Evolutionary conservation across 2,329 filamentous ascomycete genomes (phyloP).

Genomic region (Cadophora sp.): DNA sequence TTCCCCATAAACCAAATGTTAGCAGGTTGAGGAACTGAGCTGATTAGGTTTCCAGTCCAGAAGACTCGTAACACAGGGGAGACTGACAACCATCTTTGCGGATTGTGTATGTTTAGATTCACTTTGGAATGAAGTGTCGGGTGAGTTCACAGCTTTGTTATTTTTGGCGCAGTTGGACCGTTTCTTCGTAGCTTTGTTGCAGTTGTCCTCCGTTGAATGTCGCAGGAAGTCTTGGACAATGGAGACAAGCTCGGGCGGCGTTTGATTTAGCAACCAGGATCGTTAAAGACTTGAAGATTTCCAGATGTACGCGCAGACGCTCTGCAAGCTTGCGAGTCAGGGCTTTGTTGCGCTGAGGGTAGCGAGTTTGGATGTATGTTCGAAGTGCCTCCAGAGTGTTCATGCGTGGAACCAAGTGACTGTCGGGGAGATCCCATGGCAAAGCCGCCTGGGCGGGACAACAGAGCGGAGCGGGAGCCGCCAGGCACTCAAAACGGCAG

Average conservation of each 20-base stretch:
- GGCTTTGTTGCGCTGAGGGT: background rate
- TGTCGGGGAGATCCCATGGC: background rate
- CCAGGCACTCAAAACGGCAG: conserved; percentile 6
- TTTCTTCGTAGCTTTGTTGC: conserved; percentile 18
- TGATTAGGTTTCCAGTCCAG: conserved; percentile 52
- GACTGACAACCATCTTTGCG: conserved; percentile 50
- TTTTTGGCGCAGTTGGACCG: conserved; percentile 14
- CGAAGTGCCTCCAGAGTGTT: background rate
- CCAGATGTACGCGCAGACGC: conserved; percentile 8
- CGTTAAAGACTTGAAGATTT: background rate
- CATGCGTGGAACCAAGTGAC: background rate
- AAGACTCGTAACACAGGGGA: conserved; percentile 28
- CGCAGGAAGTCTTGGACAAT: conserved; percentile 17
- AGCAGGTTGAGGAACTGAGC: conserved; percentile 69
- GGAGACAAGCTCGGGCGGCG: conserved; percentile 11
- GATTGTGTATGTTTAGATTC: background rate
- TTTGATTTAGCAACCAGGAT: background rate
- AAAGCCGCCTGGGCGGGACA: background rate
- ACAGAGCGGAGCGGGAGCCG: background rate
- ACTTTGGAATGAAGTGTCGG: background rate
- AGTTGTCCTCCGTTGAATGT: conserved; percentile 14
- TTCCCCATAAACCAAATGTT: conserved; percentile 71
- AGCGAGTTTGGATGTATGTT: background rate
- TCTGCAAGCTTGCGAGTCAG: conserved; percentile 12
- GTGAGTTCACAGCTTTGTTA: conserved; percentile 3